Evolutionary conservation across 352 stramenopile genomes (phyloP), one percentile per base, ranked within the genome.

Genomic region (Halophytophthora batemanensis): DNA sequence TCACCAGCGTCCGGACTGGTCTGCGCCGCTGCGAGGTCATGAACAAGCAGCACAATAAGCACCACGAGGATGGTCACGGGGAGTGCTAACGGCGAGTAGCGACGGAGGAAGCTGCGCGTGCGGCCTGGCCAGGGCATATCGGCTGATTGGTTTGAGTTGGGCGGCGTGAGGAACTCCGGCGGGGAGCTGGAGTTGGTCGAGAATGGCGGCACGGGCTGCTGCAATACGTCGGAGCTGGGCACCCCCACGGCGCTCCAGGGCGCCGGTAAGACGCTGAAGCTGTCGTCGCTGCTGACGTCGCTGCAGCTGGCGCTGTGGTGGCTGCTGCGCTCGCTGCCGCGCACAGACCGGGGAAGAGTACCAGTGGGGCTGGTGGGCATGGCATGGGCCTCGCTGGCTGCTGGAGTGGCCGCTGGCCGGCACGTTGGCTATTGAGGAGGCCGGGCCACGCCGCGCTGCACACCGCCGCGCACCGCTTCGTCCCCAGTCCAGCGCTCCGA

Each of bases 1-100:
- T 59, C 56, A 3, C 44, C 43, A 44, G 52, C 59, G 42, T 57
- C 60, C 45, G 51, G 45, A 35, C 42, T 50, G 13, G 33, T 59
- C 15, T 68, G 33, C 19, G 56, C 61, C 31, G 58, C 46, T 23
- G 54, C 61, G 11, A 64, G 62, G 51, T 69, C 54, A 54, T 68
- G 61, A 10, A 69, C 54, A 13, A 75, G 62, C 31, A 75, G 34
- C 39, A 71, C 49, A 23, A 75, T 49, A 40, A 75, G 35, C 15
- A 59, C 40, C 33, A 66, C 61, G 31, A 75, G 54, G 38, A 75
- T 33, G 3, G 58, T 62, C 18, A 55, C 50, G 46, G 66, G 66
- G 42, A 65, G 66, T 34, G 64, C 55, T 37, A 75, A 56, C 38
- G 66, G 58, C 3, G 49, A 62, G 48, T 70, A 75, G 13, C 66